phyloP scores from a whole-genome alignment of 1,284 basidiomycete species.

The Heterobasidion annosum region DNA sequence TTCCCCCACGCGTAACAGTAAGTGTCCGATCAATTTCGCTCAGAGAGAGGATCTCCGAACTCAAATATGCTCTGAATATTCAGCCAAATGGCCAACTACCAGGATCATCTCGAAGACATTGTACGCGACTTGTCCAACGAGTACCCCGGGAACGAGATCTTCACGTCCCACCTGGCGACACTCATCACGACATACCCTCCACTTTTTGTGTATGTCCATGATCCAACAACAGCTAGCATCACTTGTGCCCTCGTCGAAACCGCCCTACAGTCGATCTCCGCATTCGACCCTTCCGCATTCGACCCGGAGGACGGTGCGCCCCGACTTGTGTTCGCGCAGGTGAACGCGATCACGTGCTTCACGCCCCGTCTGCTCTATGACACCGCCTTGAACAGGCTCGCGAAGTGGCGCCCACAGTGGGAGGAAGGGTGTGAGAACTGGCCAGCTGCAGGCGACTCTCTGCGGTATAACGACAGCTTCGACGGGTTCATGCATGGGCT shows the following conservation, averaged over 20 bases:
- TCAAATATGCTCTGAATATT: too few species aligned
- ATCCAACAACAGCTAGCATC: slow-evolving; percentile 42
- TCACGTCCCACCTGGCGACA: slow-evolving; percentile 30
- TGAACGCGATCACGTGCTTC: slow-evolving; percentile 63
- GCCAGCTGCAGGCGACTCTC: slow-evolving; percentile 22
- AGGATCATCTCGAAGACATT: slow-evolving; percentile 9
- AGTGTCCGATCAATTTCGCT: too few species aligned
- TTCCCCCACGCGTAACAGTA: too few species aligned
- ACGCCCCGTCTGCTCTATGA: slow-evolving; percentile 61
- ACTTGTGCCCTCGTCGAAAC: slow-evolving; percentile 33
- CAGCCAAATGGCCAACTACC: slow-evolving; percentile 6
- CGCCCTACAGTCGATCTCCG: slow-evolving; percentile 22
- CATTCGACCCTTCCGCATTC: slow-evolving; percentile 5
- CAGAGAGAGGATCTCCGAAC: too few species aligned
- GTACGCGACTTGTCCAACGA: slow-evolving; percentile 4
- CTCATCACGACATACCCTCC: slow-evolving; percentile 47
- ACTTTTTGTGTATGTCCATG: slow-evolving; percentile 65
- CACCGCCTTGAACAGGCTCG: slow-evolving; percentile 51
- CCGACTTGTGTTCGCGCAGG: slow-evolving; percentile 26
- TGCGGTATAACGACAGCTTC: slow-evolving; percentile 48
- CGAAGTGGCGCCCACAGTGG: slow-evolving; percentile 46
- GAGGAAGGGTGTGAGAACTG: slow-evolving; percentile 53
- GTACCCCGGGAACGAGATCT: slow-evolving; percentile 22
- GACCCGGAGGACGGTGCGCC: slow-evolving; percentile 11
- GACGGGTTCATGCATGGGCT: slow-evolving; percentile 65